Percentiles rank a stretch among this genome's conserved stretches.
phyloP scores from a whole-genome alignment of 2,329 filamentous ascomycete genomes.

The Colletotrichum melonis region DNA sequence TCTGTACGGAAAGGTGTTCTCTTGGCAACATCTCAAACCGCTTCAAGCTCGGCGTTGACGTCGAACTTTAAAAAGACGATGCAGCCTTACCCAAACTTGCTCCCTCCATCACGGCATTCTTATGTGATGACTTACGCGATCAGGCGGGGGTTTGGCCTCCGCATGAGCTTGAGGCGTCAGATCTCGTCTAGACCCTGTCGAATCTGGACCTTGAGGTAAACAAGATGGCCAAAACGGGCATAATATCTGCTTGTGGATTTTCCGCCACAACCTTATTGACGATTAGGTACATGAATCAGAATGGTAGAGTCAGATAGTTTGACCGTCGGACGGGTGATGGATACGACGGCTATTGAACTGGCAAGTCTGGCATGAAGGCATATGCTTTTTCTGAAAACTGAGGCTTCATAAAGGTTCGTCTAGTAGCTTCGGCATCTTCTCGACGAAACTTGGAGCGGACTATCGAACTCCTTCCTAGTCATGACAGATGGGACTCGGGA shows the following conservation, averaged over 20 bases:
- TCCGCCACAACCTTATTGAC: no score
- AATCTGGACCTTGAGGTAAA: not conserved
- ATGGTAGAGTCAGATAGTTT: not conserved
- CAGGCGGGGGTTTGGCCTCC: not conserved
- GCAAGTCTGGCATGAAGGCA: not conserved
- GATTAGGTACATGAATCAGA: not conserved
- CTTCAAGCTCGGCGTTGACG: not conserved
- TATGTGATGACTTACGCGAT: not conserved
- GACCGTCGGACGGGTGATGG: not conserved
- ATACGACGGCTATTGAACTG: not conserved
- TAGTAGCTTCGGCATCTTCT: no score
- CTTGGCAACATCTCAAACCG: not conserved
- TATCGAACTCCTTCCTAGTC: not conserved
- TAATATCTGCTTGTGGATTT: not conserved
- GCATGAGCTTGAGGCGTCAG: not conserved
- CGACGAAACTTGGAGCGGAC: no score
- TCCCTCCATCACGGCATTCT: not conserved
- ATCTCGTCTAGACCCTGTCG: not conserved
- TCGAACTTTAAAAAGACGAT: constrained; percentile 4
- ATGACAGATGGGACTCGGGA: not conserved
- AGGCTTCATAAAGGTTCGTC: not conserved
- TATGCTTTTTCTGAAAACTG: not conserved
- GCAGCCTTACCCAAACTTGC: not conserved
- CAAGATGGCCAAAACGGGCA: constrained; percentile 1
- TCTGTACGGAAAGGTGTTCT: not conserved